Conservation (phyloP, 306 rosid species). For the Citrullus colocynthis region DNA sequence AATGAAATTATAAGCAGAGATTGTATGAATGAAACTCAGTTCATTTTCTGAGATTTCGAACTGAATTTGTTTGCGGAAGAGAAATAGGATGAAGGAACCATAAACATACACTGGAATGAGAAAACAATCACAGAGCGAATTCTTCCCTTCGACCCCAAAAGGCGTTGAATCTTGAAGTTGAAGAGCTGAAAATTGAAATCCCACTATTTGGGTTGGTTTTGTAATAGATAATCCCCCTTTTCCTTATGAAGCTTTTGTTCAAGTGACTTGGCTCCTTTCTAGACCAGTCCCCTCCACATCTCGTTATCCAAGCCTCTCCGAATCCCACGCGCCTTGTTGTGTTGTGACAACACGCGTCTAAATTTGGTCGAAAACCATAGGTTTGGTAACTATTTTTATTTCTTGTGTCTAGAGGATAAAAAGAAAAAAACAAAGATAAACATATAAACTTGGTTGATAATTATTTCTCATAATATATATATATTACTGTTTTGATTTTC, state of each 20-base stretch:
- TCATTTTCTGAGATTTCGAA: background rate
- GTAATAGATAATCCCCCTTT: background rate
- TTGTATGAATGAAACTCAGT: background rate
- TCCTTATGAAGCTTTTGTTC: background rate
- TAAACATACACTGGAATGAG: background rate
- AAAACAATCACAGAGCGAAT: background rate
- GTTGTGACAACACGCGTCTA: background rate
- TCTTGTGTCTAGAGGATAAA: too few relatives aligned
- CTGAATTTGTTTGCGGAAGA: background rate
- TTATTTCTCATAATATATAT: too few relatives aligned
- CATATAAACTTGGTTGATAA: too few relatives aligned
- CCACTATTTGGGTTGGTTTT: background rate
- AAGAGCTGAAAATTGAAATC: background rate
- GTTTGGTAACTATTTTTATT: too few relatives aligned
- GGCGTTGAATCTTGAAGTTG: background rate
- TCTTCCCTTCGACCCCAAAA: background rate
- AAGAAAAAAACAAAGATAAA: too few relatives aligned
- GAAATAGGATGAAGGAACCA: background rate
- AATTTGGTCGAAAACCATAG: too few relatives aligned
- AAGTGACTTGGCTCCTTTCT: background rate
- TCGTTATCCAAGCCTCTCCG: background rate
- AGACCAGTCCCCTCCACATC: background rate
- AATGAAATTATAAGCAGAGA: background rate
- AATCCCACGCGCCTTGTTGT: background rate
- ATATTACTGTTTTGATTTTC: too few relatives aligned